Percentiles rank a stretch among this genome's conserved stretches.
These are phyloP conservation scores for Fomitopsis schrenkii DNA, from an alignment of 1,284 basidiomycete species.

Conservation along the genomic window DNA sequence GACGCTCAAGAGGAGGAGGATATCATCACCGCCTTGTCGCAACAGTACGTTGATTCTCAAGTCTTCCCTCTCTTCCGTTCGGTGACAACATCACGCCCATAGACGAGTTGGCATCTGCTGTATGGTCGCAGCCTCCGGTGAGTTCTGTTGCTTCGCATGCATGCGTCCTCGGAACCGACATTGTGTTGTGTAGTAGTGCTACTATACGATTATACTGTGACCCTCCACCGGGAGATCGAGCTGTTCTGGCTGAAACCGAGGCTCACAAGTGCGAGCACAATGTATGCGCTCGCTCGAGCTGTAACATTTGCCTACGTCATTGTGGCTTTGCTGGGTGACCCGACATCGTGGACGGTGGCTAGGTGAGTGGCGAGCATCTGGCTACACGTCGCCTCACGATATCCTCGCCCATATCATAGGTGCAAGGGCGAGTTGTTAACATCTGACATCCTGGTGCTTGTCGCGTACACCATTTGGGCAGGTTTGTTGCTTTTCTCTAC, in stretches of 20 bases:
- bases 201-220: conserved; percentile 6
- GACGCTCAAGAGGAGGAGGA: no score
- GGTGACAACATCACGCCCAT: no score
- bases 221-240: background rate
- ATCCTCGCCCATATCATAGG: background rate
- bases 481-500: background rate
- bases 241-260: conserved; percentile 5
- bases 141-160: no score
- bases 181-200: background rate
- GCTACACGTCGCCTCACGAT: background rate
- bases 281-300: conserved; percentile 5
- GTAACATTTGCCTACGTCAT: background rate
- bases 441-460: background rate
- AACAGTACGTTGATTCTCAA: no score
- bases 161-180: no score
- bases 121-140: no score
- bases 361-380: background rate
- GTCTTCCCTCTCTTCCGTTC: no score
- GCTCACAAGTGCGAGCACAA: background rate
- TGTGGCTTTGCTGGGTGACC: background rate
- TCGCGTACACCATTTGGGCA: background rate
- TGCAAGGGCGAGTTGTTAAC: background rate
- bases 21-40: no score
- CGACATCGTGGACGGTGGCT: background rate
- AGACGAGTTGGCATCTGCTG: no score